Base-by-base conservation (phyloP, 2,329 filamentous ascomycete species). In the Arachnomyces sp. region DNA sequence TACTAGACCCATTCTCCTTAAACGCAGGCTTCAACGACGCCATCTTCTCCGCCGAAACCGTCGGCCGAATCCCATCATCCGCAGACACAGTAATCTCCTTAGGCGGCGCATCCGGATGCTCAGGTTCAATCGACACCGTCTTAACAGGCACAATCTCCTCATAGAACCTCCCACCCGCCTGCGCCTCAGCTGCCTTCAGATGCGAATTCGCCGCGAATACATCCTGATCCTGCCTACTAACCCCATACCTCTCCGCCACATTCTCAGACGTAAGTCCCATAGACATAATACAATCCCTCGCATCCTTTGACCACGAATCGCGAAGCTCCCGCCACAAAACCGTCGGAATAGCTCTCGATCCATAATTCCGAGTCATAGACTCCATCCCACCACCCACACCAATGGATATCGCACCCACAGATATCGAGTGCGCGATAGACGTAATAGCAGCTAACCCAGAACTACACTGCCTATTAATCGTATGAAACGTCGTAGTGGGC, bases 301-400 rank as follows among this genome's bases (percentile, higher is more conserved):
- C 84, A 47, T 93, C 81, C 54, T 82, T 73, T 7, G 75, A 73
- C 1, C 66, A 63, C 3, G 74, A 79, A 1, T 82, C 74, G 52
- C 70, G 76, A 45, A 94, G 66, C 38, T 75, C 79, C 0, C 82
- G 79, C 86, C 87, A 94, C 8, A 87, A 64, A 47, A 87, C 77
- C 0, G 79, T 81, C 0, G 89, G 89, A 32, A 95, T 92, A n/a
- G 89, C 89, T 42, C 79, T 71, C 17, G 71, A 78, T 38, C 81
- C 88, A 64, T 95, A 95, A 66, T 94, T 94, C 49, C 82, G 70
- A 48, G 86, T 94, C 89, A 95, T 95, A 66, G 83, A 90, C 74
- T 95, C 89, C 84, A 93, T 94, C 20, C 89, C 89, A 2, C 84
- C 89, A 7, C 81, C 89, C 46, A 95, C 78, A 44, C 86, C 89